A percentile compares a stretch with the other conserved stretches of the same genome.
These are phyloP conservation scores for Aspergillus versicolor DNA, from an alignment of 2,329 filamentous ascomycete genomes.

Conservation along the genomic window DNA sequence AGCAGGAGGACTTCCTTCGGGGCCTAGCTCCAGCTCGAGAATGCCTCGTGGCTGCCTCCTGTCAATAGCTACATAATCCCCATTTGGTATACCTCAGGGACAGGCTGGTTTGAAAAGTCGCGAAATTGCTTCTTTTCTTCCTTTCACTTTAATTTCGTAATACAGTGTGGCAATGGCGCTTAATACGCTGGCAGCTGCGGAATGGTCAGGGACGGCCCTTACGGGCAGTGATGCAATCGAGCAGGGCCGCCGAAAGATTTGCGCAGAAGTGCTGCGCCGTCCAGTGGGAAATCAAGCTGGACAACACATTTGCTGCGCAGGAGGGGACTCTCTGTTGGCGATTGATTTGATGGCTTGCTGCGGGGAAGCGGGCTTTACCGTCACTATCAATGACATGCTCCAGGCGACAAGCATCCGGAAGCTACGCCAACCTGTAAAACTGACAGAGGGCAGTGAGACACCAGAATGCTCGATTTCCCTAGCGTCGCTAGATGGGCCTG, in stretches of 20 bases:
- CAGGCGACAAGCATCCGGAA: constrained; percentile 3
- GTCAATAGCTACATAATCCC: background rate
- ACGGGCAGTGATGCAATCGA: constrained; percentile 6
- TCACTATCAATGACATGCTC: constrained; percentile 10
- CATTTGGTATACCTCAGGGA: background rate
- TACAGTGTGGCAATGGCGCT: background rate
- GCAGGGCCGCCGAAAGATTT: constrained; percentile 6
- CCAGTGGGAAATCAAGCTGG: constrained; percentile 10
- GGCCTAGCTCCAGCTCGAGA: background rate
- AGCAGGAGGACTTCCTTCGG: background rate
- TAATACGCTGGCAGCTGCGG: background rate
- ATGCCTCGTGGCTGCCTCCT: background rate
- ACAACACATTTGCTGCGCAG: constrained; percentile 7
- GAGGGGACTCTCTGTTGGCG: constrained; percentile 11
- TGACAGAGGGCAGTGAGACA: background rate
- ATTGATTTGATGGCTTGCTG: constrained; percentile 10
- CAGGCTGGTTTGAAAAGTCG: background rate
- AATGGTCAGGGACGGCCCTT: background rate
- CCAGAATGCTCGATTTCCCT: background rate
- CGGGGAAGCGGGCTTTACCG: constrained; percentile 10
- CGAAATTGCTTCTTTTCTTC: background rate
- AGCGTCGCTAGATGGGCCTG: background rate
- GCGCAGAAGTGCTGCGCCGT: constrained; percentile 8
- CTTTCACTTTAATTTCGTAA: background rate
- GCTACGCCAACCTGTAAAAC: constrained; percentile 3